Conservation (phyloP, 345 rosid species). For the Euphorbia pulcherrima region DNA sequence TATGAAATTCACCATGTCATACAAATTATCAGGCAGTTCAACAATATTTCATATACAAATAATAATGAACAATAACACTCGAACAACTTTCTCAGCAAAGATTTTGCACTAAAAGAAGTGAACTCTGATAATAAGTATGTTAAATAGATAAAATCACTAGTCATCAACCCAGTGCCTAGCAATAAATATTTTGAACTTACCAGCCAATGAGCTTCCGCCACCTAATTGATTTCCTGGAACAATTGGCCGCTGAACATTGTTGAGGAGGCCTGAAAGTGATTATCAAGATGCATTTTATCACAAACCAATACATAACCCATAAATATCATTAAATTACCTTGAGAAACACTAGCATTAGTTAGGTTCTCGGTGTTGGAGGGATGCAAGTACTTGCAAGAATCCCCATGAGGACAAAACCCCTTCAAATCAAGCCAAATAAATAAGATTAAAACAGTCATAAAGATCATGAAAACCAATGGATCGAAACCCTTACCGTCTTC, state of each 20-base stretch:
- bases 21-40: background rate
- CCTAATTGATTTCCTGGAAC: conserved; percentile 22
- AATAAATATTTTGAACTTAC: conserved; percentile 16
- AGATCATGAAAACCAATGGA: background rate
- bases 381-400: conserved; percentile 78
- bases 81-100: background rate
- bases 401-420: conserved; percentile 80
- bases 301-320: background rate
- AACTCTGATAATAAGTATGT: background rate
- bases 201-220: conserved; percentile 28
- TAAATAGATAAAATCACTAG: background rate
- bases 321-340: conserved; percentile 8
- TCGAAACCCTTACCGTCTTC: conserved; percentile 35
- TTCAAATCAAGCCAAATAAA: conserved; percentile 17
- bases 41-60: background rate
- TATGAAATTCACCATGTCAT: background rate
- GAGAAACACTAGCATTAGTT: conserved; percentile 5
- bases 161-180: background rate
- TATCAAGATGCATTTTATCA: background rate
- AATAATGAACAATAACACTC: background rate
- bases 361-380: conserved; percentile 29
- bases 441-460: background rate
- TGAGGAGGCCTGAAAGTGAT: conserved; percentile 17
- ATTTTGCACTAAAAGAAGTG: background rate
- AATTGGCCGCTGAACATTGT: conserved; percentile 11